Base-by-base conservation (phyloP, 1,284 basidiomycete genomes). In the Rhodotorula sp. region DNA sequence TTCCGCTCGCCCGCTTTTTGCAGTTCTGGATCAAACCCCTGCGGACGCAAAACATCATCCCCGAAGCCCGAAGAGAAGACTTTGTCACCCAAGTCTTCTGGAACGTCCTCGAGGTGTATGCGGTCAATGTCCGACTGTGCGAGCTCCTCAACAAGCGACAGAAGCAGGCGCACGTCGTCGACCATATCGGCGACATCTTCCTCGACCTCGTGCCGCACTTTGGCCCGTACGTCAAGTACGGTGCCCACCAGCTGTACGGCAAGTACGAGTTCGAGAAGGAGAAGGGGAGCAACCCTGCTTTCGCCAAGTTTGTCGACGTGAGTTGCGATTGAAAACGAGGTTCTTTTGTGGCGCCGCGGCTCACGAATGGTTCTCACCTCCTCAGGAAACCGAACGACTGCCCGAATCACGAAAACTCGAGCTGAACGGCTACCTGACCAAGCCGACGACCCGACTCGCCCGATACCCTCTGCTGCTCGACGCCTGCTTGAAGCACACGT, bases 211-310 rank as follows among this genome's bases (percentile, higher is more conserved):
- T 96, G 2, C 92, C 92, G 1, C 87, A 91, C 80, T 98, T 99
- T 80, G 86, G 85, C 26, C 93, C 94, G 3, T 99, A 98, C 79
- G 94, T 99, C 65, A 88, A 88, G 60, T 99, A 99, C 79, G 97
- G 97, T 58, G 90, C 94, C 14, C 95, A 99, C 81, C 97, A 99
- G 81, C 84, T 98, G 69, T 98, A 97, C 81, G 97, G 96, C 29
- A 99, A 99, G 82, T 97, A 94, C 81, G 93, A 97, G 83, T 98
- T 99, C 81, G 97, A 99, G 84, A 96, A 94, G 85, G 97, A 99
- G 84, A 98, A 97, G 85, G 88, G 87, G 64, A 86, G 89, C 63
- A 99, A 99, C 83, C 87, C 90, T 1, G 90, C 89, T n/a, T 99
- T 99, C 84, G 90, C 93, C 67, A 88, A 88, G 77, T 99, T 99